Evolutionary conservation across 345 rosid species (phyloP).

Genomic region (Corymbia maculata): DNA sequence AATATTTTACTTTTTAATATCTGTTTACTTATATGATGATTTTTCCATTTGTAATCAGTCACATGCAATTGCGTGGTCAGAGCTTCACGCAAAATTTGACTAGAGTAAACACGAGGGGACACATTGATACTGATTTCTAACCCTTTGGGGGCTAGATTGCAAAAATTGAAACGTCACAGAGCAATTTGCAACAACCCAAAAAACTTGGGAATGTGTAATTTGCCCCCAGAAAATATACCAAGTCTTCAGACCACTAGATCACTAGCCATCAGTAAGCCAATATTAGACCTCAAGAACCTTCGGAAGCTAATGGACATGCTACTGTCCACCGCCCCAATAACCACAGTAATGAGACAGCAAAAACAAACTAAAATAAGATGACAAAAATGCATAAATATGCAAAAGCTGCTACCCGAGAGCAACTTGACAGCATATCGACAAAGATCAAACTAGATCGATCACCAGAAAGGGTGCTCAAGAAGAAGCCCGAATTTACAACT

Average conservation of each 20-base stretch:
- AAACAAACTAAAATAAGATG: too few species aligned
- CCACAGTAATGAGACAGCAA: too few species aligned
- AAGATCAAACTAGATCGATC: too few species aligned
- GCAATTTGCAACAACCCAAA: background rate
- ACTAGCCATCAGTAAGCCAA: background rate
- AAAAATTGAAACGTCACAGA: background rate
- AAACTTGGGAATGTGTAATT: background rate
- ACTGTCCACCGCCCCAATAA: too few species aligned
- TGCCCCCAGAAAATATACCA: background rate
- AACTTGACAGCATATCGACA: too few species aligned
- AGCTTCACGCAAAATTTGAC: background rate
- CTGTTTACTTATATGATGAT: accelerated
- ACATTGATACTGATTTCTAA: background rate
- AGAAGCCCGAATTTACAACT: too few species aligned
- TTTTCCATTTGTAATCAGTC: background rate
- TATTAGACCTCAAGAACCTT: too few species aligned
- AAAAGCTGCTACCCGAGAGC: too few species aligned
- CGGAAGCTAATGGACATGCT: too few species aligned
- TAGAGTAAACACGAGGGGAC: background rate
- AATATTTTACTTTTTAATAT: background rate
- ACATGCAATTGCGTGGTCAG: accelerated
- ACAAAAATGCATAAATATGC: too few species aligned
- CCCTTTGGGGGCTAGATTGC: accelerated
- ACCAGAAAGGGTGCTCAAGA: too few species aligned
- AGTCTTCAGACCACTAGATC: background rate